Evolutionary conservation across 1,284 basidiomycete species (phyloP), one percentile per base, ranked within the genome.

Genomic region (Leccinum fallax): DNA sequence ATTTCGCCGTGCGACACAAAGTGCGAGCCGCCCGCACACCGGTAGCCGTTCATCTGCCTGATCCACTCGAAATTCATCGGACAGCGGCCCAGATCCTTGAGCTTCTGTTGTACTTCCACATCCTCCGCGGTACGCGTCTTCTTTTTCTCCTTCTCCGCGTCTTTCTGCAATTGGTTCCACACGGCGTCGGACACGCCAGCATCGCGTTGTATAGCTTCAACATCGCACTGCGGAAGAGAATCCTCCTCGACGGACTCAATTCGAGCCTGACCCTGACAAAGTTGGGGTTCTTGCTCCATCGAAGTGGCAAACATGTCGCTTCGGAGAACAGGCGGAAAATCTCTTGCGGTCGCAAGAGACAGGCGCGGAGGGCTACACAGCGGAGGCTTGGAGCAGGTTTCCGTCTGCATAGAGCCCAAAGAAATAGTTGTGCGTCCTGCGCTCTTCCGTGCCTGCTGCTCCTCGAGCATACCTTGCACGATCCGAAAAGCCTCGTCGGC

Each of bases 391-490:
- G 16, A 26, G 24, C 24, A 26, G 30, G n/a, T 9, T 10, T n/a
- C 28, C 7, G 9, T 53, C 9, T 32, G 13, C 16, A 43, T 10
- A 16, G 40, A 10, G n/a, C n/a, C 40, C 40, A 43, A 36, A 36
- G 34, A 15, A 6, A 36, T 36, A 15, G 6, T 5, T 5, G 34
- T 13, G 13, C 6, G 2, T 36, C 34, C 34, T 1, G 34, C 13
- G 34, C 13, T 7, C 4, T 49, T 21, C 21, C 21, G 48, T 7
- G 48, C 48, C 24, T 19, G 55, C 26, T 76, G 70, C 5, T 65
- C 70, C 34, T 68, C 48, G 26, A 73, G 60, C 63, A 71, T 65
- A n/a, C 30, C 53, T 15, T 56, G 56, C 46, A 71, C 63, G 38
- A 72, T 54, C 4, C 8, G 0, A 10, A 71, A 49, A 15, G 59